These are phyloP conservation scores for Stagonosporopsis chrysanthemi DNA, from an alignment of 2,329 filamentous ascomycete species.

Conservation along the genomic window DNA sequence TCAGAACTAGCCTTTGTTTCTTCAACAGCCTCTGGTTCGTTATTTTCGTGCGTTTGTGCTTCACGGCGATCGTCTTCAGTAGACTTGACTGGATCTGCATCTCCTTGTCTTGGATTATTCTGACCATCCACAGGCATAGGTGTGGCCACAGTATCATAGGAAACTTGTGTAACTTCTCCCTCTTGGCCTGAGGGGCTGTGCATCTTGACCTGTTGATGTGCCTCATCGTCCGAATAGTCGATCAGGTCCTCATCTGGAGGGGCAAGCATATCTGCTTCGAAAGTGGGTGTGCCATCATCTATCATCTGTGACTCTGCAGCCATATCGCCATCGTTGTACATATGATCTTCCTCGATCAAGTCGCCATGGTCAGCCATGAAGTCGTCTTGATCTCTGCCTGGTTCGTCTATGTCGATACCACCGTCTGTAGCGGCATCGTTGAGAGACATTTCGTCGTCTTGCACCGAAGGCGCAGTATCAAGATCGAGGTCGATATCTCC, in stretches of 20 bases:
- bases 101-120: not conserved
- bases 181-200: constrained; percentile 5
- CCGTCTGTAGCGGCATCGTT: constrained; percentile 56
- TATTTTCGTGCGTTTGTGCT: not conserved
- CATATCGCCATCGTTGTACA: constrained; percentile 21
- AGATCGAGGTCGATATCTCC: constrained; percentile 68
- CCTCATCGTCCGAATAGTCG: constrained; percentile 48
- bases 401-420: constrained; percentile 29
- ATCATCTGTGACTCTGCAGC: constrained; percentile 16
- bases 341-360: constrained; percentile 38
- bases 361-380: constrained; percentile 49
- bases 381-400: constrained; percentile 41
- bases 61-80: not conserved
- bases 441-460: constrained; percentile 62
- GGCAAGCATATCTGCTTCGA: constrained; percentile 13
- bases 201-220: constrained; percentile 23
- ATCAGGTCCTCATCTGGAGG: constrained; percentile 41
- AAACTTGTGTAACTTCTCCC: constrained; percentile 4
- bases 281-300: not conserved
- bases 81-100: not conserved
- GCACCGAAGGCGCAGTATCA: constrained; percentile 35
- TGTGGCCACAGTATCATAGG: not conserved
- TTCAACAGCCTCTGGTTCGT: not conserved
- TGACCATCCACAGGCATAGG: not conserved
- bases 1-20: not conserved